A percentile compares a stretch with the other conserved stretches of the same genome.
phyloP scores from a whole-genome alignment of 441 rosid species.

The Jatropha podagrica region DNA sequence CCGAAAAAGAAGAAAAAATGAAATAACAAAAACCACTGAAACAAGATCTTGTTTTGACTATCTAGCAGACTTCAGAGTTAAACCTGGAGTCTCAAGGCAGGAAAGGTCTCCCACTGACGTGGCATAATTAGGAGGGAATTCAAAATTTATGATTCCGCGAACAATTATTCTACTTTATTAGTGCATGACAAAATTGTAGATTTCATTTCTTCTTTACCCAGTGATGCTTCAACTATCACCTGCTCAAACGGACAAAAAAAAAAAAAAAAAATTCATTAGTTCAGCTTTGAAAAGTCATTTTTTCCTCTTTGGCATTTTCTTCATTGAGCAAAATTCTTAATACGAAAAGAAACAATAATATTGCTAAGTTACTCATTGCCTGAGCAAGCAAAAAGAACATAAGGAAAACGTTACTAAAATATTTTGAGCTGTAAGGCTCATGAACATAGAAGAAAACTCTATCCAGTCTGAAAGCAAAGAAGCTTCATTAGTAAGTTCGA shows the following conservation, averaged over 20 bases:
- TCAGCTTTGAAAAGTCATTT: background rate
- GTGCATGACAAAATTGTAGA: conserved; percentile 73
- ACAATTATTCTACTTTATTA: conserved; percentile 53
- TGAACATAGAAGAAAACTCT: background rate
- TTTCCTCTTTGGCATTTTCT: background rate
- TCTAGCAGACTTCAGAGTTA: background rate
- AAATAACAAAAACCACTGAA: background rate
- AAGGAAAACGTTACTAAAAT: background rate
- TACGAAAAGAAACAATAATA: background rate
- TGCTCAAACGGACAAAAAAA: conserved; percentile 26
- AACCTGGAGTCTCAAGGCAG: background rate
- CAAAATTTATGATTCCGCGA: background rate
- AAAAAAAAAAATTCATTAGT: too few relatives aligned
- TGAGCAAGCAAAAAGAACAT: background rate
- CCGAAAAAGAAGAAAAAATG: too few relatives aligned
- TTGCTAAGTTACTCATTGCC: background rate
- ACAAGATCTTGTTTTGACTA: background rate
- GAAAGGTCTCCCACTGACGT: background rate
- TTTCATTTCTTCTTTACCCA: conserved; percentile 84
- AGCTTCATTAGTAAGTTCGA: background rate
- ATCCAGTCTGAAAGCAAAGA: background rate
- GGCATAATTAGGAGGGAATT: background rate
- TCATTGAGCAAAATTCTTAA: too few relatives aligned
- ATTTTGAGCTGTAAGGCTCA: background rate
- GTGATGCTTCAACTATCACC: conserved; percentile 75